Conservation (phyloP, 257 asterid species). For the Solanum stenotomum region DNA sequence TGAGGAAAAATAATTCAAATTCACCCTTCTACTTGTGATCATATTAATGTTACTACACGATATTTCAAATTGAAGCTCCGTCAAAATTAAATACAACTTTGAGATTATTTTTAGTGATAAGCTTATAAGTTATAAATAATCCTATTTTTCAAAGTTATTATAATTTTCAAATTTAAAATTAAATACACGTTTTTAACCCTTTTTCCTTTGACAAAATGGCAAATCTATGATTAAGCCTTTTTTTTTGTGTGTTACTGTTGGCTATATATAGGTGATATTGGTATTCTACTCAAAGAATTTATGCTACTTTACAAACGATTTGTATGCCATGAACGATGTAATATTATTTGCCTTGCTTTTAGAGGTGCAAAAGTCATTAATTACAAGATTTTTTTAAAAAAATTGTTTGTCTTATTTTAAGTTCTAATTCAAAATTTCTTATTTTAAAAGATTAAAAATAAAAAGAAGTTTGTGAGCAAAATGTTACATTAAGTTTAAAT, state of each 20-base stretch:
- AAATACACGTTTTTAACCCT: not conserved
- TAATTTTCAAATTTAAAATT: too few relatives aligned
- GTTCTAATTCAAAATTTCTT: not conserved
- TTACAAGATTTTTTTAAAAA: not conserved
- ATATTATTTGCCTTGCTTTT: not conserved
- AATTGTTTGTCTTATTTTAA: not conserved
- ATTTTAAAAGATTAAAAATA: not conserved
- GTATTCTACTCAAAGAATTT: not conserved
- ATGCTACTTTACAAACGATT: not conserved
- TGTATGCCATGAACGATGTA: not conserved
- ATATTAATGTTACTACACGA: not conserved
- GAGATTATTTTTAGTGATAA: not conserved
- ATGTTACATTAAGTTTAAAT: not conserved
- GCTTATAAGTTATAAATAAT: not conserved
- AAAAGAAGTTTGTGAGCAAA: not conserved
- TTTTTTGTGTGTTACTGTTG: not conserved
- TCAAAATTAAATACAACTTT: too few relatives aligned
- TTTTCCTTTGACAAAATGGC: not conserved
- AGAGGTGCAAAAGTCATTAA: not conserved
- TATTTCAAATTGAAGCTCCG: not conserved
- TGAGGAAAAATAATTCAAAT: not conserved
- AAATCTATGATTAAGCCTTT: not conserved
- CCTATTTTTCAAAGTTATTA: not conserved
- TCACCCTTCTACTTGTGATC: not conserved
- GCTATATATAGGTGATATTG: not conserved